phyloP scores from a whole-genome alignment of 2,329 filamentous ascomycete species.

The Akanthomyces muscarius region DNA sequence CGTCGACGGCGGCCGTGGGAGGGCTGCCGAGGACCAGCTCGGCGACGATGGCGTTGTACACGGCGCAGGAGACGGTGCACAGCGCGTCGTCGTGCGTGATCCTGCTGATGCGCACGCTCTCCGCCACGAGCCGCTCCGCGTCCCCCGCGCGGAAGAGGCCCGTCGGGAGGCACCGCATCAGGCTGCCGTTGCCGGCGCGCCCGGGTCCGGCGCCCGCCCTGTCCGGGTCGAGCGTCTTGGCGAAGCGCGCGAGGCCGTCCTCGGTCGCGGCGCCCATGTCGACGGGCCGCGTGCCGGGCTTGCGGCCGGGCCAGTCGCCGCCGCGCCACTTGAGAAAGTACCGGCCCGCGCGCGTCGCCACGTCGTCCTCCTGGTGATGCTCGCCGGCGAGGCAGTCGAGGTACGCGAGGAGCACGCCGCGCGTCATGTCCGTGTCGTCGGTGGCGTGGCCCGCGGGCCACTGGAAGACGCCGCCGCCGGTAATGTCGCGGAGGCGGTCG shows the following conservation, averaged over 20 bases:
- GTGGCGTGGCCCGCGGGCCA: slow-evolving; percentile 44
- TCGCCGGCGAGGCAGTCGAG: neutral
- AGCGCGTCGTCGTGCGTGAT: slow-evolving; percentile 37
- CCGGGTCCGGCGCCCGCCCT: slow-evolving; percentile 36
- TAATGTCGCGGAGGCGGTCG: slow-evolving; percentile 34
- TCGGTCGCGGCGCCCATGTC: slow-evolving; percentile 41
- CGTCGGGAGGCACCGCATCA: slow-evolving; percentile 47
- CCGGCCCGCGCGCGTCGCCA: slow-evolving; percentile 33
- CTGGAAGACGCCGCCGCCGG: slow-evolving; percentile 41
- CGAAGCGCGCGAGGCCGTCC: slow-evolving; percentile 31
- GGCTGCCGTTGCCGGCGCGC: slow-evolving; percentile 41
- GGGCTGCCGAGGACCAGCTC: slow-evolving; percentile 28
- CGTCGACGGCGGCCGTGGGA: slow-evolving; percentile 27
- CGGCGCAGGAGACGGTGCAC: slow-evolving; percentile 36
- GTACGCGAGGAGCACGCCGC: slow-evolving; percentile 43
- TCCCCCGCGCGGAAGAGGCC: slow-evolving; percentile 35
- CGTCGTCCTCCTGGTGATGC: neutral
- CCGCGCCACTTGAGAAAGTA: slow-evolving; percentile 40
- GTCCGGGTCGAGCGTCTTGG: slow-evolving; percentile 26
- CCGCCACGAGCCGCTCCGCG: slow-evolving; percentile 23
- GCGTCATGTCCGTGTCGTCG: slow-evolving; percentile 46
- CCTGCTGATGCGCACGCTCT: slow-evolving; percentile 35
- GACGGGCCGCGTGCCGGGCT: slow-evolving; percentile 28
- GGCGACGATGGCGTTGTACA: slow-evolving; percentile 37
- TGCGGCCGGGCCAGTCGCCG: slow-evolving; percentile 41